phyloP scores from a whole-genome alignment of 805 yeast species.

The Suhomyces prunicola region DNA sequence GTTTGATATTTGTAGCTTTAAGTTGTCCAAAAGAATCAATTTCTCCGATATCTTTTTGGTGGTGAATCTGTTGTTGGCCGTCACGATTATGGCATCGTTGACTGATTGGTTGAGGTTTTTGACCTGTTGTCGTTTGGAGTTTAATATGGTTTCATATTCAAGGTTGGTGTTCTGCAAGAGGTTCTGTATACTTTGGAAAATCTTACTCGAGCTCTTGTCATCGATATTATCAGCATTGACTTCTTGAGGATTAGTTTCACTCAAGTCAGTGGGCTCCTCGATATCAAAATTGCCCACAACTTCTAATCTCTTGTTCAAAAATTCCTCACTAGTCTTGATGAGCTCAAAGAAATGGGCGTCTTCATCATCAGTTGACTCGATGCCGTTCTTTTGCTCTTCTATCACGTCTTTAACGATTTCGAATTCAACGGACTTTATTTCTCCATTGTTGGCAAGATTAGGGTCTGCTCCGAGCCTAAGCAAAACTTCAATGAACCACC shows the following conservation, averaged over 20 bases:
- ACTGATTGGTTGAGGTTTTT: conserved; percentile 32
- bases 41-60: conserved; percentile 36
- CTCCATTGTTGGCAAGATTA: conserved; percentile 74
- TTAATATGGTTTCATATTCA: conserved; percentile 38
- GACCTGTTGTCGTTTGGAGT: conserved; percentile 35
- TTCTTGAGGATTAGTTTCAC: not conserved
- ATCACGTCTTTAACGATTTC: conserved; percentile 55
- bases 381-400: conserved; percentile 13
- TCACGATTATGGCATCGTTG: conserved; percentile 39
- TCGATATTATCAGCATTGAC: not conserved
- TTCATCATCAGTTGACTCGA: conserved; percentile 4
- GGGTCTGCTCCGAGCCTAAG: conserved; percentile 47
- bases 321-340: conserved; percentile 32
- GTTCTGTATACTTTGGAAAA: conserved; percentile 39
- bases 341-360: conserved; percentile 31
- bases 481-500: conserved; percentile 37
- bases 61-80: conserved; percentile 40
- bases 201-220: conserved; percentile 24
- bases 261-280: conserved; percentile 11
- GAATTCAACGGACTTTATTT: conserved; percentile 82
- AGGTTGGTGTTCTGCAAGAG: conserved; percentile 33
- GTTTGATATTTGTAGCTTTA: conserved; percentile 46
- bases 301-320: conserved; percentile 23
- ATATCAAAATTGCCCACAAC: conserved; percentile 8
- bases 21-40: conserved; percentile 43